A percentile compares a stretch with the other conserved stretches of the same genome.
These are phyloP conservation scores for Trichothecium roseum DNA, from an alignment of 2,329 filamentous ascomycete species.

Conservation along the genomic window DNA sequence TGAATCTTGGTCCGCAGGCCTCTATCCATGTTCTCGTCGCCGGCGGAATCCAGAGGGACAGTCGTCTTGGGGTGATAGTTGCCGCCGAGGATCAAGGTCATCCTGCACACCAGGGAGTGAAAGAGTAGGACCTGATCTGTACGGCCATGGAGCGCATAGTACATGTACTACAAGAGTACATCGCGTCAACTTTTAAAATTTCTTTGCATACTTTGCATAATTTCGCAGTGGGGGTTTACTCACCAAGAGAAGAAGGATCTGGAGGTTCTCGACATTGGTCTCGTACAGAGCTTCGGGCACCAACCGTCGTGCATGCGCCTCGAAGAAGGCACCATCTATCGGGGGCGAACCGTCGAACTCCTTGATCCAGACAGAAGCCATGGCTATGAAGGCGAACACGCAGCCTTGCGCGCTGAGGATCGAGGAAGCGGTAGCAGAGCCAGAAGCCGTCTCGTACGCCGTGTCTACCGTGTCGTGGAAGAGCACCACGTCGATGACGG, in stretches of 20 bases:
- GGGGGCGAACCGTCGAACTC: conserved; percentile 3
- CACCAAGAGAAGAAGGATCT: conserved; percentile 31
- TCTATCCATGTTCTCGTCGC: too few relatives aligned
- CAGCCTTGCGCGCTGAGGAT: conserved; percentile 24
- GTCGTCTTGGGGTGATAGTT: conserved; percentile 14
- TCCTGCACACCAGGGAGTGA: conserved; percentile 21
- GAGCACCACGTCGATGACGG: conserved; percentile 27
- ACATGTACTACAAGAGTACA: too few relatives aligned
- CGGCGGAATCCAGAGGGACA: too few relatives aligned
- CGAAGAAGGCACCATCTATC: neutral
- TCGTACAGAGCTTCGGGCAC: conserved; percentile 24
- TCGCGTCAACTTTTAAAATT: too few relatives aligned
- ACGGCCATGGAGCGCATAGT: too few relatives aligned
- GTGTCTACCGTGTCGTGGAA: conserved; percentile 27
- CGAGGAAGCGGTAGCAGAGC: conserved; percentile 7
- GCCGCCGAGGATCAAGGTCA: conserved; percentile 32
- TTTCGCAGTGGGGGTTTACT: too few relatives aligned
- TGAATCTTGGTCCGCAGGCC: too few relatives aligned
- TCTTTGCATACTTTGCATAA: too few relatives aligned
- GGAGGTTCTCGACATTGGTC: conserved; percentile 23
- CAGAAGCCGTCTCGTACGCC: conserved; percentile 21
- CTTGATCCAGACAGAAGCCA: conserved; percentile 16
- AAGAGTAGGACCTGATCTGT: too few relatives aligned
- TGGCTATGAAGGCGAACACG: conserved; percentile 30
- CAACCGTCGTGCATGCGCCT: conserved; percentile 18